phyloP scores from a whole-genome alignment of 345 rosid genomes.

The Hypericum perforatum region DNA sequence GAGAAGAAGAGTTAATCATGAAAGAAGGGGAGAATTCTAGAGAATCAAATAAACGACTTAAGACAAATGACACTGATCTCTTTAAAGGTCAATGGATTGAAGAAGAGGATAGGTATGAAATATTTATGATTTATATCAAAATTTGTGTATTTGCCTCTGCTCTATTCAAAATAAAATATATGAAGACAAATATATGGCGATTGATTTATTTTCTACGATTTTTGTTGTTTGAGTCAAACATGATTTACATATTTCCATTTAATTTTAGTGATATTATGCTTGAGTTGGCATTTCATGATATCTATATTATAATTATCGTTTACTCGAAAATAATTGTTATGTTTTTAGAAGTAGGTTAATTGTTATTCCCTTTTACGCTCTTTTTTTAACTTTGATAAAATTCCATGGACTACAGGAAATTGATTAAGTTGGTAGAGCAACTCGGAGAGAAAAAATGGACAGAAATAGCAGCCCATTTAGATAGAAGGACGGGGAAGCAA shows the following conservation, averaged over 20 bases:
- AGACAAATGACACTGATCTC: conserved; percentile 15
- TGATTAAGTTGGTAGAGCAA: conserved; percentile 69
- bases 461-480: conserved; percentile 59
- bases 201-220: too few relatives aligned
- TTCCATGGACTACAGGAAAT: conserved; percentile 34
- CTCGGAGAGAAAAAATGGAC: conserved; percentile 88
- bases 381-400: conserved; percentile 1
- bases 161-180: not conserved
- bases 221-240: too few relatives aligned
- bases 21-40: conserved; percentile 12
- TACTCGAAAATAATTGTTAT: too few relatives aligned
- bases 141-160: not conserved
- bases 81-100: conserved; percentile 95
- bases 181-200: too few relatives aligned
- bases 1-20: conserved; percentile 28
- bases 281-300: too few relatives aligned
- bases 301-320: too few relatives aligned
- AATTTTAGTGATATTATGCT: too few relatives aligned
- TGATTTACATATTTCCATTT: too few relatives aligned
- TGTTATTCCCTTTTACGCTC: not conserved
- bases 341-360: too few relatives aligned
- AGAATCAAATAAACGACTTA: conserved; percentile 1
- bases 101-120: conserved; percentile 72
- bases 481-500: conserved; percentile 87
- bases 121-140: not conserved